These are phyloP conservation scores for Knoxdaviesia proteae DNA, from an alignment of 2,329 filamentous ascomycete species.

Conservation along the genomic window DNA sequence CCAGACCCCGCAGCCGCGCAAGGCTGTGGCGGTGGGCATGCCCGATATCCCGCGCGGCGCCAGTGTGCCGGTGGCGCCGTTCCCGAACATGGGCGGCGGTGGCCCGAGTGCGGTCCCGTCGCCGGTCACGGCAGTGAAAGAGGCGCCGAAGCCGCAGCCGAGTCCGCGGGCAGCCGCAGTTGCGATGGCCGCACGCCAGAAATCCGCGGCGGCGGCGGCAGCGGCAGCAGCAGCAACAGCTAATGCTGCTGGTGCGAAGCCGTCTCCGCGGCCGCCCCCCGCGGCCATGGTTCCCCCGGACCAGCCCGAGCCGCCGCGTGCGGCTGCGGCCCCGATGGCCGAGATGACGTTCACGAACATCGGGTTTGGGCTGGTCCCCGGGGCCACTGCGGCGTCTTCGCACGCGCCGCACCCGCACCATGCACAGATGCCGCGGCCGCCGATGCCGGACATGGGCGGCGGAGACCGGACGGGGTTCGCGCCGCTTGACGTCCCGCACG, in stretches of 20 bases:
- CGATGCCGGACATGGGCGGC: too few species aligned
- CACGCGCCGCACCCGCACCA: too few species aligned
- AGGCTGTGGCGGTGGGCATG: neutral
- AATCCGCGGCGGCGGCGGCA: slow-evolving; percentile 4
- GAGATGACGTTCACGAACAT: too few species aligned
- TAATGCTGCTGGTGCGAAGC: slow-evolving; percentile 7
- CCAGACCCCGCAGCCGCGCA: slow-evolving; percentile 4
- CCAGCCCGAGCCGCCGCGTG: too few species aligned
- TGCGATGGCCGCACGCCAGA: neutral
- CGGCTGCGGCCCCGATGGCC: too few species aligned
- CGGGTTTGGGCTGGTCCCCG: too few species aligned
- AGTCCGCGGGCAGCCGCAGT: slow-evolving; percentile 2
- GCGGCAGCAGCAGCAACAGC: slow-evolving; percentile 6
- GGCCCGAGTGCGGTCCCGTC: slow-evolving; percentile 9
- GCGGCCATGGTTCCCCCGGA: too few species aligned
- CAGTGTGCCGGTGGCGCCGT: slow-evolving; percentile 23
- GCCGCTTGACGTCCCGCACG: too few species aligned
- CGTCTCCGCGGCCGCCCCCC: neutral
- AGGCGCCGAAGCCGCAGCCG: slow-evolving; percentile 1
- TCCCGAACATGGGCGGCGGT: slow-evolving; percentile 34
- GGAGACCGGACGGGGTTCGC: too few species aligned
- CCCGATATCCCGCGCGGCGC: neutral
- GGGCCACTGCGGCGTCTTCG: too few species aligned
- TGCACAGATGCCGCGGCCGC: too few species aligned
- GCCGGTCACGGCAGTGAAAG: neutral